Conservation (phyloP, 1,139 yeast genomes). For the Hansenula lynferdii region DNA sequence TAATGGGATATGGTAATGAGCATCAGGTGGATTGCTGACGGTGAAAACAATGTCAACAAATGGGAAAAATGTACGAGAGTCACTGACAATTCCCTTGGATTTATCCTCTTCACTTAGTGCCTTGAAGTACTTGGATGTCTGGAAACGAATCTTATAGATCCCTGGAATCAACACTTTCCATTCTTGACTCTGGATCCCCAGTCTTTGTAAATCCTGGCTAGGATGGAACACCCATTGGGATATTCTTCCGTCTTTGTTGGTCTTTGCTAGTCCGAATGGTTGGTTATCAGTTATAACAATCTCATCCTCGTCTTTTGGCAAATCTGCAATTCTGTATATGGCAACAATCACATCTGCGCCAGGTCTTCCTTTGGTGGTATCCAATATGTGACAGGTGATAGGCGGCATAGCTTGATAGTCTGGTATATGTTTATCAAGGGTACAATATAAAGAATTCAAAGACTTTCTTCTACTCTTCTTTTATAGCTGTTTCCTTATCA, state of each 20-base stretch:
- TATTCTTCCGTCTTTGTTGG: conserved; percentile 78
- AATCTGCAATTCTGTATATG: conserved; percentile 36
- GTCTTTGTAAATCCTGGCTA: conserved; percentile 16
- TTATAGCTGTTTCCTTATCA: too few relatives aligned
- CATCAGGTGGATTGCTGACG: conserved; percentile 60
- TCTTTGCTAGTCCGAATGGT: conserved; percentile 59
- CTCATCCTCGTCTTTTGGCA: conserved; percentile 22
- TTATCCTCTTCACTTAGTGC: conserved; percentile 24
- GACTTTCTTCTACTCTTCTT: too few relatives aligned
- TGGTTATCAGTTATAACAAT: conserved; percentile 24
- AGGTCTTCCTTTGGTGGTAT: conserved; percentile 80
- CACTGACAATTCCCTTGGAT: conserved; percentile 20
- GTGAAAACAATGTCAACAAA: conserved; percentile 73
- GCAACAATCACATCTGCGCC: conserved; percentile 65
- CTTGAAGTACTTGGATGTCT: conserved; percentile 62
- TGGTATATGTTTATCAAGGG: too few relatives aligned
- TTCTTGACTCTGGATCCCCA: conserved; percentile 33
- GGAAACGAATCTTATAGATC: conserved; percentile 67
- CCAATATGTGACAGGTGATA: conserved; percentile 83
- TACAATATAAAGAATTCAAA: too few relatives aligned
- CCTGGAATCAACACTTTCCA: conserved; percentile 54
- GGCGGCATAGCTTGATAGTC: too few relatives aligned
- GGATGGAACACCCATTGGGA: conserved; percentile 59
- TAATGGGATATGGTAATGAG: conserved; percentile 85
- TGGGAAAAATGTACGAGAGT: conserved; percentile 65